Conservation (phyloP, 1,284 basidiomycete genomes). For the Hemileia vastatrix region DNA sequence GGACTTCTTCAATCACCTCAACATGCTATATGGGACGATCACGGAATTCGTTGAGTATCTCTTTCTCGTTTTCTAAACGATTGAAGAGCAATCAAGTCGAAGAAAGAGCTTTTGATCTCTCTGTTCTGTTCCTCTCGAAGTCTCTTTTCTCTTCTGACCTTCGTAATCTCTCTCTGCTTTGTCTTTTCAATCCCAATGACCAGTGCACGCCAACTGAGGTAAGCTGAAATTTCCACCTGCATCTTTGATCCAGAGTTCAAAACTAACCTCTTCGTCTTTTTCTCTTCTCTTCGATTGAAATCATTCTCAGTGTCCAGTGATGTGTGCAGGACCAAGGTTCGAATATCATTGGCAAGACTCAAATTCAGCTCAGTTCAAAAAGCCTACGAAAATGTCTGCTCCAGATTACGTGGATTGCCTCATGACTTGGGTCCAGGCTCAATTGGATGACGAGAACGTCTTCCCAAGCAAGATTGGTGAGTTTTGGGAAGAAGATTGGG, state of each 20-base stretch:
- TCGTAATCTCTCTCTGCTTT: no score
- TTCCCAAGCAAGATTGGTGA: conserved; percentile 91
- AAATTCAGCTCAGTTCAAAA: conserved; percentile 58
- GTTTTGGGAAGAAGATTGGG: conserved; percentile 28
- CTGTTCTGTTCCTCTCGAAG: neutral
- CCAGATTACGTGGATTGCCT: conserved; percentile 95
- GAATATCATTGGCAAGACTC: conserved; percentile 99
- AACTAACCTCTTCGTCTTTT: no score
- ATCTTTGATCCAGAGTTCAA: no score
- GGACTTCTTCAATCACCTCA: conserved; percentile 90
- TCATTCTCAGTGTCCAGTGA: conserved; percentile 94
- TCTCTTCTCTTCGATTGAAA: no score
- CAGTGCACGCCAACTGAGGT: no score
- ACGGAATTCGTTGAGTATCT: conserved; percentile 79
- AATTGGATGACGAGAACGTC: conserved; percentile 80
- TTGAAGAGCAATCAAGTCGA: neutral
- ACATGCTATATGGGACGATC: conserved; percentile 90
- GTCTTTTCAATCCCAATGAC: no score
- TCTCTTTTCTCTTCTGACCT: neutral
- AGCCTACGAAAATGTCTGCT: conserved; percentile 79
- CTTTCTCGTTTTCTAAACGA: neutral
- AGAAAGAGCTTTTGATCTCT: neutral
- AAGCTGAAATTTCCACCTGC: no score
- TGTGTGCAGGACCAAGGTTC: conserved; percentile 93
- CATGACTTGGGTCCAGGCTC: conserved; percentile 93